phyloP scores from a whole-genome alignment of 192 early-diverging fungal species.

The Geranomyces michiganensis region DNA sequence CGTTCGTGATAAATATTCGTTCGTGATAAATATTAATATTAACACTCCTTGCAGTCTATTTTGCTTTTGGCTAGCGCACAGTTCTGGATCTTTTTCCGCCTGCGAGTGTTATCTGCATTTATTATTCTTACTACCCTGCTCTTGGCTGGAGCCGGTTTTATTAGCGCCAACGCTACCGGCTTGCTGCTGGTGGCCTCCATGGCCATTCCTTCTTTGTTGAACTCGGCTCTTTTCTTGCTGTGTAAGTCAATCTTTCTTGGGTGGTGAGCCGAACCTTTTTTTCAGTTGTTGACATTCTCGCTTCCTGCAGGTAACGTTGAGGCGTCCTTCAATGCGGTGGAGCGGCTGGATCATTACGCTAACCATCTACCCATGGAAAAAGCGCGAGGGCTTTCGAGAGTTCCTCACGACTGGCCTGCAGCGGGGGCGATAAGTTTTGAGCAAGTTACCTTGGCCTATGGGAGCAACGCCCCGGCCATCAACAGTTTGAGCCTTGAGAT shows the following conservation, averaged over 20 bases:
- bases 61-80: background rate
- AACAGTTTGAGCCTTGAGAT: slow-evolving; percentile 71
- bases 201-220: background rate
- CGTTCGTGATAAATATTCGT: too few species aligned
- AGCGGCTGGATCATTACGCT: slow-evolving; percentile 55
- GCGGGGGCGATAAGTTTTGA: slow-evolving; percentile 61
- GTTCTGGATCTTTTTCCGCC: slow-evolving; percentile 33
- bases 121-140: slow-evolving; percentile 14
- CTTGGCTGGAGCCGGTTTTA: slow-evolving; percentile 3
- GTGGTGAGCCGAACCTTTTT: too few species aligned
- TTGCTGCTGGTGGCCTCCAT: slow-evolving; percentile 19
- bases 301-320: background rate
- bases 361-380: slow-evolving; percentile 45
- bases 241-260: too few species aligned
- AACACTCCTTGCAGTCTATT: background rate
- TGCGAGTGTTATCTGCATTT: slow-evolving; percentile 5
- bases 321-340: slow-evolving; percentile 52
- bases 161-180: background rate
- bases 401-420: slow-evolving; percentile 42
- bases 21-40: too few species aligned
- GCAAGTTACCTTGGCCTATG: slow-evolving; percentile 60
- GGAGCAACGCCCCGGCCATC: slow-evolving; percentile 61
- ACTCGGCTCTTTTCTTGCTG: background rate
- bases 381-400: slow-evolving; percentile 32
- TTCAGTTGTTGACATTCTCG: too few species aligned